Evolutionary conservation across 768 basidiomycete species (phyloP).

Genomic region (Hygrophoropsis aurantiaca): DNA sequence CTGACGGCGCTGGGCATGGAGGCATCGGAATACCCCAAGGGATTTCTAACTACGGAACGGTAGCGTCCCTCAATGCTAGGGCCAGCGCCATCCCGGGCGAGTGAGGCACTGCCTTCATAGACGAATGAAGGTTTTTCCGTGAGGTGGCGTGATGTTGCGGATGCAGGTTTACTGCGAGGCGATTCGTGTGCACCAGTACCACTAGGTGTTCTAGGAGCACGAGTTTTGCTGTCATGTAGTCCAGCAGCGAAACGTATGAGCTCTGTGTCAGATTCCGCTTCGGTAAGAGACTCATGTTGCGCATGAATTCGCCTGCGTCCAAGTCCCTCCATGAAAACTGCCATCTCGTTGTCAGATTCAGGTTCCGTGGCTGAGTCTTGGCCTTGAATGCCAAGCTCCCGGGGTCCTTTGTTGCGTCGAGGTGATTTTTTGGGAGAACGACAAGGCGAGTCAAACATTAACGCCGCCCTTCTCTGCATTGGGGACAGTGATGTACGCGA

Average conservation of each 20-base stretch:
- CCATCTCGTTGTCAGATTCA: conserved; percentile 21
- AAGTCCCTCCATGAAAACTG: background rate
- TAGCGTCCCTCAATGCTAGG: conserved; percentile 1
- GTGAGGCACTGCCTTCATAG: background rate
- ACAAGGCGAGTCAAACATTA: too few relatives aligned
- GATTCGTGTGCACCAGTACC: background rate
- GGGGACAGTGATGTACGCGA: too few relatives aligned
- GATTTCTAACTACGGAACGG: background rate
- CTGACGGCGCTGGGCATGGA: conserved; percentile 28
- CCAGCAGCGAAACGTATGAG: conserved; percentile 18
- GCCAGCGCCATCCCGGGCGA: conserved; percentile 9
- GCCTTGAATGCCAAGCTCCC: background rate
- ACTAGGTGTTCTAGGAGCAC: conserved; percentile 2
- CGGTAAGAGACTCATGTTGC: conserved; percentile 28
- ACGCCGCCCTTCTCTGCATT: too few relatives aligned
- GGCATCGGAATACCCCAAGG: conserved; percentile 4
- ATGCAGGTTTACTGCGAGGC: background rate
- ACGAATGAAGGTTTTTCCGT: background rate
- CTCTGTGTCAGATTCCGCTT: conserved; percentile 32
- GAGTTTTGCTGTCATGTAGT: conserved; percentile 12
- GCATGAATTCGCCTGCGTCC: background rate
- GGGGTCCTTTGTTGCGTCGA: too few relatives aligned
- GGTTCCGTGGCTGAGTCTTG: conserved; percentile 32
- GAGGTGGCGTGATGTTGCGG: background rate
- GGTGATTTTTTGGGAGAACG: too few relatives aligned